Evolutionary conservation across 768 basidiomycete species (phyloP), one percentile per base, ranked within the genome.

Genomic region (Boletus pseudopeckii): DNA sequence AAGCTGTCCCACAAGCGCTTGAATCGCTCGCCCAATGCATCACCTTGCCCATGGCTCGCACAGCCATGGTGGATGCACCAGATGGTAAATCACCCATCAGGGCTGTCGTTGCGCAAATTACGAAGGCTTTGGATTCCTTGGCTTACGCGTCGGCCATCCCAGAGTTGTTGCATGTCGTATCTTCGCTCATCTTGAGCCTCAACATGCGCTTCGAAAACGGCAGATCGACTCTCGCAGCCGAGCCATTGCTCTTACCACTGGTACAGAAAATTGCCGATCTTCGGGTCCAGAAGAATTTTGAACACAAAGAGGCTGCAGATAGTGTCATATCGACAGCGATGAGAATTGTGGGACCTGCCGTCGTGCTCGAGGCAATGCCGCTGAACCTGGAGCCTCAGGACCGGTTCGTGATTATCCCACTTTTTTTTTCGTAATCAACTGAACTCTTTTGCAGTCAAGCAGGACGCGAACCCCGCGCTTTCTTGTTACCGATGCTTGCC

Each of bases 291-390:
- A 92, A 88, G 70, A 83, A 78, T 1, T 99, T 98, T 63, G 93
- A 97, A 69, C 81, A 89, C 71, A 94, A 92, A 68, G 94, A 95
- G 65, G 83, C 81, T 18, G 92, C 86, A 14, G 96, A 99, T 66
- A 74, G 73, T 10, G 84, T 87, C 0, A 73, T 98, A 34, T 83
- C 87, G 1, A 80, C 82, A 24, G 91, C 93, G 1, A 89, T 97
- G 81, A 82, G 84, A 54, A 79, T 91, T 5, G 72, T 97, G 43
- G 97, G 97, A 5, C 94, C 96, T 7, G 83, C 88, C 54, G 84
- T 84, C 2, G 66, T 98, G 4, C 74, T 99, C 33, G 71, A 75
- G 20, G 74, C 77, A 20, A 74, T 98, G 39, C 97, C 97, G 10
- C 74, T 98, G 46, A 95, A 96, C 61, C 75, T 99, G 36, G 88